These are phyloP conservation scores for Trichophyton equinum DNA, from an alignment of 2,329 filamentous ascomycete species.

Conservation along the genomic window DNA sequence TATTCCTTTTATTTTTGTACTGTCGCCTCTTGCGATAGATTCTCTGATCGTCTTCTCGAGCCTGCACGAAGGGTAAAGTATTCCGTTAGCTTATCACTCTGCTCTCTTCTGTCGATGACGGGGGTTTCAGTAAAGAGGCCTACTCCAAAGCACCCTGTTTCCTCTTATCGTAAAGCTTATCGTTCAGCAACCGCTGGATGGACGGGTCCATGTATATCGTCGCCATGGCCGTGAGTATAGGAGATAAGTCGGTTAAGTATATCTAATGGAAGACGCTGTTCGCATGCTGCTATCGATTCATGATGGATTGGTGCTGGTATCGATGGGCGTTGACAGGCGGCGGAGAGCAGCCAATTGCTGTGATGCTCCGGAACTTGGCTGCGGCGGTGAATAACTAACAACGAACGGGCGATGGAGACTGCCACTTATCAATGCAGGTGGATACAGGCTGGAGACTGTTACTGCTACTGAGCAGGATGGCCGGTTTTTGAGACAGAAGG, in stretches of 20 bases:
- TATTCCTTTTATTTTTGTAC: constrained; percentile 69
- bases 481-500: not conserved
- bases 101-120: not conserved
- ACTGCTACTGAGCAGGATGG: not conserved
- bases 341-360: constrained; percentile 2
- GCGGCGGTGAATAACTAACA: not conserved
- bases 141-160: constrained; percentile 95
- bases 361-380: not conserved
- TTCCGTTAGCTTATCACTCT: not conserved
- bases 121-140: constrained; percentile 24
- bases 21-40: constrained; percentile 61
- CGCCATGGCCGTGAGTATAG: constrained; percentile 7
- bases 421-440: not conserved
- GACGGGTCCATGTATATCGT: constrained; percentile 59
- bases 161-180: constrained; percentile 97
- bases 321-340: not conserved
- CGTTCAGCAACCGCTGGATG: constrained; percentile 83
- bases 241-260: not conserved
- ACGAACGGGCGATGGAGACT: not conserved
- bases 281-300: constrained; percentile 3
- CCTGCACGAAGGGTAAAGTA: constrained; percentile 34
- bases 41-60: constrained; percentile 86
- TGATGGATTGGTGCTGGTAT: not conserved
- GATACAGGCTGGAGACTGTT: not conserved
- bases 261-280: not conserved